A percentile compares a stretch with the other conserved stretches of the same genome.
Conservation (phyloP, 257 asterid genomes). For the Osmanthus fragrans region DNA sequence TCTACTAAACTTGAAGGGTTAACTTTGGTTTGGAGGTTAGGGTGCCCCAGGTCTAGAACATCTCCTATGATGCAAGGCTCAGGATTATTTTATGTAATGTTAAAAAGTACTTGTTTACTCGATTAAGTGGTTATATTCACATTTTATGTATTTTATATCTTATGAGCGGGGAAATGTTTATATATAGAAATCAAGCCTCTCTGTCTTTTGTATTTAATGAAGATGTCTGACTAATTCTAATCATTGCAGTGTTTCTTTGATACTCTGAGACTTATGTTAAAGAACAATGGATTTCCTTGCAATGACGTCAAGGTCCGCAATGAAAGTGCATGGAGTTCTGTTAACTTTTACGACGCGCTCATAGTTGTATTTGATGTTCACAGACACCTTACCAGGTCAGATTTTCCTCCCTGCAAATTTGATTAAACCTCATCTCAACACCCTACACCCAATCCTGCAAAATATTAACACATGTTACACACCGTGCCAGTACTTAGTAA, state of each 20-base stretch:
- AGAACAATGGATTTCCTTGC: constrained; percentile 83
- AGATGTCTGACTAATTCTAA: constrained; percentile 31
- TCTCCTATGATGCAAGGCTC: not conserved
- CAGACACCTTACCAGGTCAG: constrained; percentile 81
- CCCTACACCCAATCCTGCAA: not conserved
- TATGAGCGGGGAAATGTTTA: not conserved
- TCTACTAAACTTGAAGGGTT: not conserved
- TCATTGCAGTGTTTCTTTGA: constrained; percentile 88
- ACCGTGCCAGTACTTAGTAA: not conserved
- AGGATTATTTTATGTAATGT: not conserved
- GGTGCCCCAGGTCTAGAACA: not conserved
- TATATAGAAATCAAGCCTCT: not conserved
- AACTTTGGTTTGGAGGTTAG: not conserved
- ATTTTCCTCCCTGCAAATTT: not conserved
- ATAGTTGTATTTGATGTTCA: constrained; percentile 91
- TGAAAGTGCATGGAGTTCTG: constrained; percentile 91
- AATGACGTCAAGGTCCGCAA: constrained; percentile 75
- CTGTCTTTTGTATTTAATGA: not conserved
- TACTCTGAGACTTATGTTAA: constrained; percentile 94
- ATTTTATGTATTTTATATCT: not conserved
- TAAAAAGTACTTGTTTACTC: not conserved
- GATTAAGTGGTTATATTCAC: not conserved
- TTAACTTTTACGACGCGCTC: constrained; percentile 71
- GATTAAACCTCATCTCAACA: not conserved
- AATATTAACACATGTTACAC: not conserved